Evolutionary conservation across 345 rosid genomes (phyloP), one percentile per base, ranked within the genome.

Genomic region (Durio zibethinus): DNA sequence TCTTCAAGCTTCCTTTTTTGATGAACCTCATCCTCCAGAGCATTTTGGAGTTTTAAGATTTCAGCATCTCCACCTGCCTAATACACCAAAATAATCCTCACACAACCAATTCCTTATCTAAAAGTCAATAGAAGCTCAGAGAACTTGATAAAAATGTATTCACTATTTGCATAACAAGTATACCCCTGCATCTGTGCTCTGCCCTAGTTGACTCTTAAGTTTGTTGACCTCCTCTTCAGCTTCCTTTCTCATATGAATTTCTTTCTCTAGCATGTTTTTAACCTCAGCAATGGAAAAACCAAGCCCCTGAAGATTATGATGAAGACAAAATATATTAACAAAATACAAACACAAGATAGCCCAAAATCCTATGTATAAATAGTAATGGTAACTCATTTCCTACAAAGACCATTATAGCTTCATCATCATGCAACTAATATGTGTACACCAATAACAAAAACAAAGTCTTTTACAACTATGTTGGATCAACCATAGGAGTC

Each of bases 1-100:
- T 87, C 94, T 82, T 94, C 98, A 81, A 92, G 94, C 80, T 89
- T 97, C 89, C 81, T 88, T 79, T 88, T 94, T 82, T 91, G 91
- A 74, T 60, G 29, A 38, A 86, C 88, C 84, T 94, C 98, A 23
- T 92, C 97, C 82, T 97, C 98, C 72, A 97, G 85, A 80, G 84
- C 84, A 82, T 87, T 91, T 36, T 80, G 92, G 80, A 92, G 90
- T 84, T 87, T 92, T 81, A 84, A 80, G 42, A 92, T 85, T 84
- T 92, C 98, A 65, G 87, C 85, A 84, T 82, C 92, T 78, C 83
- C 90, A 33, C 83, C 85, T 54, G 86, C 93, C 98, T 97, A 78
- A 68, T 67, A 81, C 60, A 77, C 74, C 80, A 81, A 82, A 72
- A 81, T 47, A 67, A 33, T 73, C 72, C 76, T 79, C 63, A 72